Percentiles rank a stretch among this genome's conserved stretches.
Conservation (phyloP, 495 filamentous ascomycete genomes). For the Penicillium alfredii region DNA sequence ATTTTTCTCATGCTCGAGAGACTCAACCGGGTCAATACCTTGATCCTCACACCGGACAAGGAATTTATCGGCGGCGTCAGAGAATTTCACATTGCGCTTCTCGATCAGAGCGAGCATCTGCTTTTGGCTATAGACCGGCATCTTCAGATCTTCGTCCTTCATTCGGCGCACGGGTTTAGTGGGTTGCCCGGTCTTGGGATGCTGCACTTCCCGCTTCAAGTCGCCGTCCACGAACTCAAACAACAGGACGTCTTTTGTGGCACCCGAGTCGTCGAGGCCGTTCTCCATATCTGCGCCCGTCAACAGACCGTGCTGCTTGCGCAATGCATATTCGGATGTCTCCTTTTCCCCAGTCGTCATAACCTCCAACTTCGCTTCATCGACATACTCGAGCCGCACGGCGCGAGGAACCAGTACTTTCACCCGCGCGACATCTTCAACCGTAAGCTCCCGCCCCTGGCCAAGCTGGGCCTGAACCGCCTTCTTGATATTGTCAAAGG, state of each 20-base stretch:
- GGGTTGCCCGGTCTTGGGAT: constrained; percentile 65
- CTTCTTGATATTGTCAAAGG: constrained; percentile 78
- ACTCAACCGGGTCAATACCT: constrained; percentile 59
- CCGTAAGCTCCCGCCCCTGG: constrained; percentile 46
- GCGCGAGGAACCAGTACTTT: constrained; percentile 69
- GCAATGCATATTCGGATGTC: constrained; percentile 17
- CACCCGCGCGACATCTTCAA: constrained; percentile 78
- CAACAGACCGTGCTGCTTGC: constrained; percentile 10
- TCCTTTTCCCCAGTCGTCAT: constrained; percentile 60
- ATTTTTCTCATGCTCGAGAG: constrained; percentile 46
- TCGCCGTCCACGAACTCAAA: constrained; percentile 94
- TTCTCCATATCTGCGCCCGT: constrained; percentile 24
- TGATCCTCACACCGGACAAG: constrained; percentile 65
- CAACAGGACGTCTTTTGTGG: constrained; percentile 60
- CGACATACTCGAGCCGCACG: constrained; percentile 80
- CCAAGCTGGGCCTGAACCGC: constrained; percentile 81
- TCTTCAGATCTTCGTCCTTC: constrained; percentile 75
- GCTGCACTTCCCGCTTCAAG: constrained; percentile 69
- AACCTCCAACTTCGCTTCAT: constrained; percentile 72
- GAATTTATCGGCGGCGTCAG: constrained; percentile 69
- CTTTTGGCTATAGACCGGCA: constrained; percentile 90
- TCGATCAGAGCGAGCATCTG: constrained; percentile 88
- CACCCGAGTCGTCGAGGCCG: constrained; percentile 26
- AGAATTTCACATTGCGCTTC: constrained; percentile 83
- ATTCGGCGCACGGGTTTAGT: constrained; percentile 57